Evolutionary conservation across 2,329 filamentous ascomycete species (phyloP), one percentile per base, ranked within the genome.

Genomic region (Acrocalymma vagum): DNA sequence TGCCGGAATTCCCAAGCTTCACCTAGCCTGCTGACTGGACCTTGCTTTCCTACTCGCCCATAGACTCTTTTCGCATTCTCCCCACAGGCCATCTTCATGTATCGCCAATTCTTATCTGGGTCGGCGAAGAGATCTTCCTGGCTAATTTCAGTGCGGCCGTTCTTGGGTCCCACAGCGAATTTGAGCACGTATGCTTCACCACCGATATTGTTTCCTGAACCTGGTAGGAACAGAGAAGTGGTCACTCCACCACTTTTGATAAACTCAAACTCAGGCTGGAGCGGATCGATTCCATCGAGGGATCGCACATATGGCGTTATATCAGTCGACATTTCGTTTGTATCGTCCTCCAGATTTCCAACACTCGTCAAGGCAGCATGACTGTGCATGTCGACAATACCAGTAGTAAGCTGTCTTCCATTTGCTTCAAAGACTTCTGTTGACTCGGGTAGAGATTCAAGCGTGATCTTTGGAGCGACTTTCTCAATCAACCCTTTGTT

Each of bases 81-180:
- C 23, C 85, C 85, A 50, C 85, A 88, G 0, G 86, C 86, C 85
- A 88, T 88, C 71, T 89, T 88, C 77, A 89, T 86, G 64, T 86
- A 88, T 14, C 86, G 77, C 80, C 84, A 86, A 45, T 73, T 80
- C 15, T 76, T 74, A 27, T 85, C 83, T 1, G 84, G 84, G 35
- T 87, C 83, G 1, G 85, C 85, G 8, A 88, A 73, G 72, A 88
- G 76, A 51, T 86, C 81, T 16, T 75, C 69, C 3, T 80, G 82
- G 37, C 83, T 86, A 28, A 85, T 78, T 62, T 88, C 85, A 11
- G 76, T 70, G 15, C 85, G 78, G 3, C 84, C 82, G 49, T 86
- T 79, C 0, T 72, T 54, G 39, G 74, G 75, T 14, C 84, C 84
- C 9, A 86, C 79, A 8, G 84, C 81, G 46, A 85, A 83, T 70